Evolutionary conservation across 768 basidiomycete species (phyloP), one percentile per base, ranked within the genome.

Genomic region (Austroboletus eburneus): DNA sequence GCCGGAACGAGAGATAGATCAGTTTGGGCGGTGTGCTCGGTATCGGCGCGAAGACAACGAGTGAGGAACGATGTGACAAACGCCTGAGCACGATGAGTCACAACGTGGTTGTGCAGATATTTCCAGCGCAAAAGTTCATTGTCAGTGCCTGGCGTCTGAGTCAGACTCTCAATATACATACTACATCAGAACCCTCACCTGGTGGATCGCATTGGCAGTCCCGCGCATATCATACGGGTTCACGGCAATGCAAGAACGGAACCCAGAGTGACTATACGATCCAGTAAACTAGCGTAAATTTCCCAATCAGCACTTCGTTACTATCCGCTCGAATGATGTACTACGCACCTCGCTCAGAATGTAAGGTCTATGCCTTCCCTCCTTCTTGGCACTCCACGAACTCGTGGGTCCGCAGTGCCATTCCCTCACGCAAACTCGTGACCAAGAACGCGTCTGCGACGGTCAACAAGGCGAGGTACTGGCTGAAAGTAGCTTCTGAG

Each of bases 271-370:
- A 55, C 81, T 85, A 60, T 92, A 92, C 5, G 82, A 83, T 12
- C 91, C 91, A 0, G 91, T 87, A 62, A 93, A 93, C 81, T 88
- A 52, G 12, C n/a, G n/a, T n/a, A n/a, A n/a, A n/a, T n/a, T n/a
- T n/a, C n/a, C n/a, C n/a, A n/a, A n/a, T n/a, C n/a, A n/a, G n/a
- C n/a, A n/a, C n/a, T n/a, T n/a, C n/a, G n/a, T n/a, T n/a, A n/a
- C n/a, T n/a, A n/a, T n/a, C n/a, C n/a, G n/a, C n/a, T n/a, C n/a
- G n/a, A n/a, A n/a, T n/a, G n/a, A n/a, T n/a, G n/a, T n/a, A n/a
- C n/a, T n/a, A 65, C 75, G 7, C 37, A 85, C 85, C 73, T 91
- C 89, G 58, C 86, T 89, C 49, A 91, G 62, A 50, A 92, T 82
- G 24, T 92, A 74, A 0, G 87, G 84, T 43, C 88, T 69, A 50